Conservation (phyloP, 345 rosid species). For the Eucalyptus paniculata region DNA sequence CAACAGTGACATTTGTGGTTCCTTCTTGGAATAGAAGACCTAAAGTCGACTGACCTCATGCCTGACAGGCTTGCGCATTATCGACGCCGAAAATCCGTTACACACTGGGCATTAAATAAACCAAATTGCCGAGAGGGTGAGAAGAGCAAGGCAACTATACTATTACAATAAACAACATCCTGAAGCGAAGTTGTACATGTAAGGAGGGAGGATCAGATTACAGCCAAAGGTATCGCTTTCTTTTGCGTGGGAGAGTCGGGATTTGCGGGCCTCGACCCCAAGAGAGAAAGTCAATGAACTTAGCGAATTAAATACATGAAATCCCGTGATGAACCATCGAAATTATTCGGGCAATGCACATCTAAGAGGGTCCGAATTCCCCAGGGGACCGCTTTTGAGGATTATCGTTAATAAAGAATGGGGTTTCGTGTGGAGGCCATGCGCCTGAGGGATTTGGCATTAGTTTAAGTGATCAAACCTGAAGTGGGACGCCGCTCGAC, state of each 20-base stretch:
- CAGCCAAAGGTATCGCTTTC: not conserved
- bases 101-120: not conserved
- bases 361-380: not conserved
- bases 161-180: not conserved
- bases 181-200: not conserved
- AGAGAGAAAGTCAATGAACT: not conserved
- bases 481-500: not conserved
- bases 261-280: not conserved
- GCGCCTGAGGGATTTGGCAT: not conserved
- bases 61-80: not conserved
- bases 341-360: not conserved
- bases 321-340: not conserved
- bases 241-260: not conserved
- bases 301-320: not conserved
- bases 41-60: not conserved
- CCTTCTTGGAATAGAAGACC: not conserved
- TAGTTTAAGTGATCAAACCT: not conserved
- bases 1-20: not conserved
- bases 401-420: not conserved
- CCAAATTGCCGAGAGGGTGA: not conserved
- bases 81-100: not conserved
- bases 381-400: not conserved
- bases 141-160: not conserved
- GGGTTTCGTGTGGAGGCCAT: not conserved
- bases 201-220: not conserved